A percentile compares a stretch with the other conserved stretches of the same genome.
Conservation (phyloP, 2,329 filamentous ascomycete genomes). For the Teratosphaeria nubilosa region DNA sequence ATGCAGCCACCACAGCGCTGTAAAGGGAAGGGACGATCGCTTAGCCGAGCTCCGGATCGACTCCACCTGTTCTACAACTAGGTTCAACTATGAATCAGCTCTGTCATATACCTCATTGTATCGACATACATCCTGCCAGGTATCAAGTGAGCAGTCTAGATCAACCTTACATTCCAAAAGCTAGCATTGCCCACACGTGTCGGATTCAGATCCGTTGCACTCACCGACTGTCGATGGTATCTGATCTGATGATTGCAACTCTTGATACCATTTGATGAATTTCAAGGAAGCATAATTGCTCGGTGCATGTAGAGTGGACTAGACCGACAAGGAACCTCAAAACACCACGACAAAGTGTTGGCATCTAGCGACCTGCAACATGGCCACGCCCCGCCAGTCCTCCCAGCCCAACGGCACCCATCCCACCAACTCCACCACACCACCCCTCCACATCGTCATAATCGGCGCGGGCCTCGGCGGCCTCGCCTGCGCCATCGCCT, state of each 20-base stretch:
- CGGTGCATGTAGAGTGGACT: no score
- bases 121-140: not conserved
- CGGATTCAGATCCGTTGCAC: no score
- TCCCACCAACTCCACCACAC: not conserved
- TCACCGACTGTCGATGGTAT: no score
- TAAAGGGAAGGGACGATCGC: not conserved
- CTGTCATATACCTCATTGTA: not conserved
- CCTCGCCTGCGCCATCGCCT: constrained; percentile 1
- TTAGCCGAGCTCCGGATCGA: not conserved
- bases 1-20: no score
- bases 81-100: not conserved
- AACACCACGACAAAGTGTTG: no score
- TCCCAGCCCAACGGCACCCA: not conserved
- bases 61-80: not conserved
- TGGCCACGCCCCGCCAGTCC: not conserved
- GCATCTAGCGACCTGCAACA: not conserved
- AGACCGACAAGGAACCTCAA: no score
- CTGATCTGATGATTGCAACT: no score
- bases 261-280: no score
- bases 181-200: no score
- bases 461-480: not conserved
- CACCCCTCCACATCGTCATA: not conserved
- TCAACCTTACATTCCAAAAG: not conserved
- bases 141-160: not conserved
- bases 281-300: no score